These are phyloP conservation scores for Colletotrichum scovillei DNA, from an alignment of 2,329 filamentous ascomycete genomes.

Conservation along the genomic window DNA sequence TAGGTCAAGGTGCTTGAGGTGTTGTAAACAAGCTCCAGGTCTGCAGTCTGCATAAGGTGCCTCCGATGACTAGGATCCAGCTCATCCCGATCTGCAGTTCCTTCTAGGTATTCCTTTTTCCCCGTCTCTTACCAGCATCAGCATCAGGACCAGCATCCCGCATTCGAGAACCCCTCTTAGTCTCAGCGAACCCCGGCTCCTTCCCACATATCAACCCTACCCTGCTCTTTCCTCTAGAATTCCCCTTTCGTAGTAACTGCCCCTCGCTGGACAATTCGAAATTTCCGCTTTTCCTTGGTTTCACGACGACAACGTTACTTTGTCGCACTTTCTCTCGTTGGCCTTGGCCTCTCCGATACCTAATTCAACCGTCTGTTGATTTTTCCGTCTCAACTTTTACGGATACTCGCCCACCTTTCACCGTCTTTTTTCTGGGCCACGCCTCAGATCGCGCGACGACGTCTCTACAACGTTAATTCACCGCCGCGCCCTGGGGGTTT, in stretches of 20 bases:
- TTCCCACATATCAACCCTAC: background rate
- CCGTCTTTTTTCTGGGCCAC: background rate
- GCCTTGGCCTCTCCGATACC: background rate
- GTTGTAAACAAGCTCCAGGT: conserved; percentile 30
- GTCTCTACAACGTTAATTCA: conserved; percentile 4
- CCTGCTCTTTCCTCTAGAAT: background rate
- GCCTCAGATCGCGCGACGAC: background rate
- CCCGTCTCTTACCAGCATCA: background rate
- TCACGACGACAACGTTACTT: conserved; percentile 20
- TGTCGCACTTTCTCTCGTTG: conserved; percentile 11
- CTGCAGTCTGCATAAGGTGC: background rate
- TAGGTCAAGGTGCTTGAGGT: no score
- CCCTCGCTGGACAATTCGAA: conserved; percentile 6
- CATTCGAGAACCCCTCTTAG: conserved; percentile 22
- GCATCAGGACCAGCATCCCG: background rate
- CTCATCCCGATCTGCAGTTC: conserved; percentile 12
- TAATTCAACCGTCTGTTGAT: conserved; percentile 25
- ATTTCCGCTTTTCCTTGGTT: background rate
- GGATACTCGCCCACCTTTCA: background rate
- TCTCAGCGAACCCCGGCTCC: conserved; percentile 6
- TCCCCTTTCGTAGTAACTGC: conserved; percentile 8
- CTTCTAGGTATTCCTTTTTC: background rate
- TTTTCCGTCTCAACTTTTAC: background rate
- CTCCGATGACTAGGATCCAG: background rate
- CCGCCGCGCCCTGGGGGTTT: conserved; percentile 1